Evolutionary conservation across 371 early-diverging fungal species (phyloP).

Genomic region (Mortierella sp.): DNA sequence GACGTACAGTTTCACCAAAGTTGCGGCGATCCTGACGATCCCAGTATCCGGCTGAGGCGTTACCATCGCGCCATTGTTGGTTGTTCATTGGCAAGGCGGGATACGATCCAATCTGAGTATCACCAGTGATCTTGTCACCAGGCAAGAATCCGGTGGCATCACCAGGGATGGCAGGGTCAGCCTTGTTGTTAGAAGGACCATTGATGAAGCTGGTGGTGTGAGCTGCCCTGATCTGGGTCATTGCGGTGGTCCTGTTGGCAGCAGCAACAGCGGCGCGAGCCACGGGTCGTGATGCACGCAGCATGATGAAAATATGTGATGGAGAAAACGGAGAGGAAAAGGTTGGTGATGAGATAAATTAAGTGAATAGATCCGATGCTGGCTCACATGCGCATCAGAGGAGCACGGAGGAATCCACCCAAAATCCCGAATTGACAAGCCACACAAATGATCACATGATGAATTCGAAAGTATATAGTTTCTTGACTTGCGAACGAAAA

Average conservation of each 20-base stretch:
- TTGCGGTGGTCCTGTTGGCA: conserved; percentile 7
- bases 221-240: conserved; percentile 18
- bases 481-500: too few relatives aligned
- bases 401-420: background rate
- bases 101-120: conserved; percentile 76
- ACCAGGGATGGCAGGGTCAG: conserved; percentile 49
- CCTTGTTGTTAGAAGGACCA: conserved; percentile 11
- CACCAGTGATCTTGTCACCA: conserved; percentile 60
- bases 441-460: background rate
- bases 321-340: background rate
- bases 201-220: conserved; percentile 7
- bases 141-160: conserved; percentile 51
- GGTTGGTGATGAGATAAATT: background rate
- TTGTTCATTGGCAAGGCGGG: conserved; percentile 75
- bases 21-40: conserved; percentile 76
- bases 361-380: background rate
- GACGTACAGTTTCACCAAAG: conserved; percentile 72
- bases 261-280: conserved; percentile 24
- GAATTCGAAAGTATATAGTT: too few relatives aligned
- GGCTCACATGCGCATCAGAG: background rate
- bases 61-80: conserved; percentile 63
- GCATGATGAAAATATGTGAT: conserved; percentile 11
- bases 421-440: conserved; percentile 2
- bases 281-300: conserved; percentile 29
- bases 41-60: conserved; percentile 70